Evolutionary conservation across 257 asterid species (phyloP), one percentile per base, ranked within the genome.

Genomic region (Linderniella brevidens): DNA sequence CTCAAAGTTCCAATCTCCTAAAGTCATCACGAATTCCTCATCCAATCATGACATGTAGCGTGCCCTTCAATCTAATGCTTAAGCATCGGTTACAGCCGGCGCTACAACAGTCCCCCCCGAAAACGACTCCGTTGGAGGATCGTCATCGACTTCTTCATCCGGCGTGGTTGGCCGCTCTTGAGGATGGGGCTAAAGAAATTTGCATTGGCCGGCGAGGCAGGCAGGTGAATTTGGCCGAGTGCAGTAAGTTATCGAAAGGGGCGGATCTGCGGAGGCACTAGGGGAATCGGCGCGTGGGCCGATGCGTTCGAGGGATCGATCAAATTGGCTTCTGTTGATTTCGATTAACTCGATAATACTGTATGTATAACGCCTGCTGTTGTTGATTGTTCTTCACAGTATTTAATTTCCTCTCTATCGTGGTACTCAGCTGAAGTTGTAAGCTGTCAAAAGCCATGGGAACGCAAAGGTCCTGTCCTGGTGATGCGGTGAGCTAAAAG

Each of bases 181-280:
- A 86, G 48, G 96, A 86, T 62, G 94, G 94, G 55, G 53, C 79
- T 58, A 86, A 77, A 72, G 94, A 79, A 59, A n/a, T n/a, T 54
- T 86, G 66, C 73, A 86, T 58, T 86, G 94, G 96, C 56, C 79
- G 41, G 92, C 96, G 4, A 86, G 82, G 77, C 93, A 86, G 78
- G 79, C 84, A n/a, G n/a, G n/a, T n/a, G 1, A 77, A 82, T 64
- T 62, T 86, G 77, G 90, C 96, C 0, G 94, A 79, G 54, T 86
- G 94, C 59, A 67, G 67, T 38, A 82, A 82, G 74, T 76, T 90
- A 0, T 71, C 63, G 8, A 71, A 72, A 37, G 77, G 69, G 25
- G 17, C 60, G 6, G 80, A 77, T 61, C 41, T 75, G 73, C 74
- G 78, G 74, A 72, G 67, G 65, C 57, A 70, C 8, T 86, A 78